Evolutionary conservation across 345 rosid genomes (phyloP).

Genomic region (Eucalyptus cloeziana): DNA sequence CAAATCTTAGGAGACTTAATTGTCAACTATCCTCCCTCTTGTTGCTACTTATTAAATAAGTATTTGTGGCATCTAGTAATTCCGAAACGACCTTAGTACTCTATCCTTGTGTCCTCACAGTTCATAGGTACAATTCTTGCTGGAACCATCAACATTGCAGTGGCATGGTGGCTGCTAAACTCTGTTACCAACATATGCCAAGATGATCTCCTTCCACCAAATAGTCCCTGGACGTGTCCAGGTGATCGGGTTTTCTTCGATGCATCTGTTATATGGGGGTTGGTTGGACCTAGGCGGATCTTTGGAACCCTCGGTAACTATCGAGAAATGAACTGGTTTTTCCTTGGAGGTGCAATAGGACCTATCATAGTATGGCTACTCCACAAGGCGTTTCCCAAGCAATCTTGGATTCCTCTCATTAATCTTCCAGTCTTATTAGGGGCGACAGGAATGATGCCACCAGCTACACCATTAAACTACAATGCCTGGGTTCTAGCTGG

Average conservation of each 20-base stretch:
- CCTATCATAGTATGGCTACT: conserved; percentile 58
- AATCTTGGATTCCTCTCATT: conserved; percentile 77
- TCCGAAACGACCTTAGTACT: neutral
- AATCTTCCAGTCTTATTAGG: conserved; percentile 90
- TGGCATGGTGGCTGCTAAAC: conserved; percentile 82
- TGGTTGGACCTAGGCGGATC: conserved; percentile 72
- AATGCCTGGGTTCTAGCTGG: conserved; percentile 72
- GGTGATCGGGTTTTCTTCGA: conserved; percentile 79
- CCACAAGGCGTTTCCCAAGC: conserved; percentile 69
- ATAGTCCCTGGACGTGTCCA: conserved; percentile 97
- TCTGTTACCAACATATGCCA: conserved; percentile 68
- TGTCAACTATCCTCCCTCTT: neutral
- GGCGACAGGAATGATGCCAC: conserved; percentile 73
- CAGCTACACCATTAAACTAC: conserved; percentile 70
- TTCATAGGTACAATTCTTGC: conserved; percentile 84
- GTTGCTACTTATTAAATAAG: neutral
- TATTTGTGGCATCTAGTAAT: neutral
- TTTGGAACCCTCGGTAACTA: conserved; percentile 74
- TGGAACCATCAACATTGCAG: conserved; percentile 68
- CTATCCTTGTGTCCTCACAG: conserved; percentile 1
- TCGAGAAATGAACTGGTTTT: conserved; percentile 74
- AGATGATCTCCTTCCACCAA: conserved; percentile 53
- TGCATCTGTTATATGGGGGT: conserved; percentile 88
- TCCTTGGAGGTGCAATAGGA: conserved; percentile 71
- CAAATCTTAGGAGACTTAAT: neutral